These are phyloP conservation scores for Emmonsia crescens DNA, from an alignment of 2,329 filamentous ascomycete genomes.

Conservation along the genomic window DNA sequence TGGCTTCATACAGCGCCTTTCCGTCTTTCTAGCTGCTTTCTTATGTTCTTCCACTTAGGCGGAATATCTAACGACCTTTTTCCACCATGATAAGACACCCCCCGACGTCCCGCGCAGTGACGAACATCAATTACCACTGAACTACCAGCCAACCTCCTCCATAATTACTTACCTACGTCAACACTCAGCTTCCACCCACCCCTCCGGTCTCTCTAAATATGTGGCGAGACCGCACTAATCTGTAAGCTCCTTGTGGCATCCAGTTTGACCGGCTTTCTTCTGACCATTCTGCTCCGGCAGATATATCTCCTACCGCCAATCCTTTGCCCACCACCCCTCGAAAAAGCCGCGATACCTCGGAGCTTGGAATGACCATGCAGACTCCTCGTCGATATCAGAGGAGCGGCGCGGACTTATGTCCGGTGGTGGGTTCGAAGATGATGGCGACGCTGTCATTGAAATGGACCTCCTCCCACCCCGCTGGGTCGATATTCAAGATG, in stretches of 20 bases:
- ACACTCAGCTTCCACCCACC: not conserved
- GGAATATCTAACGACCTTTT: not conserved
- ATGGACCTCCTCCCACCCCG: conserved; percentile 94
- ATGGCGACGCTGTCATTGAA: conserved; percentile 92
- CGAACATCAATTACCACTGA: not conserved
- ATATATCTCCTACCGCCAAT: conserved; percentile 98
- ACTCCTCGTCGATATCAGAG: conserved; percentile 49
- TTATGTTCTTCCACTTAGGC: not conserved
- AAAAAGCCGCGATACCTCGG: conserved; percentile 65
- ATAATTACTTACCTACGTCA: not conserved
- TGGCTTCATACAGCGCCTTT: not conserved
- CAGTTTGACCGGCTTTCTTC: conserved; percentile 7
- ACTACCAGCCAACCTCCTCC: not conserved
- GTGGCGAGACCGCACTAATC: conserved; percentile 98
- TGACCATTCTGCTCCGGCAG: conserved; percentile 37
- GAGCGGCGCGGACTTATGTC: conserved; percentile 79
- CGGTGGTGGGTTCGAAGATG: conserved; percentile 51
- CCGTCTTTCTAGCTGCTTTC: not conserved
- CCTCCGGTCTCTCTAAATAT: conserved; percentile 44
- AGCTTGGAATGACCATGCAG: conserved; percentile 49
- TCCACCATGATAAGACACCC: conserved; percentile 6
- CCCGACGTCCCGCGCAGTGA: not conserved
- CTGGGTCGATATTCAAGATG: conserved; percentile 91
- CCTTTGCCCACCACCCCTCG: conserved; percentile 86
- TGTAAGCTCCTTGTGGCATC: conserved; percentile 48